Percentiles rank a stretch among this genome's conserved stretches.
These are phyloP conservation scores for Hypoxylon intermedium DNA, from an alignment of 495 filamentous ascomycete species.

Conservation along the genomic window DNA sequence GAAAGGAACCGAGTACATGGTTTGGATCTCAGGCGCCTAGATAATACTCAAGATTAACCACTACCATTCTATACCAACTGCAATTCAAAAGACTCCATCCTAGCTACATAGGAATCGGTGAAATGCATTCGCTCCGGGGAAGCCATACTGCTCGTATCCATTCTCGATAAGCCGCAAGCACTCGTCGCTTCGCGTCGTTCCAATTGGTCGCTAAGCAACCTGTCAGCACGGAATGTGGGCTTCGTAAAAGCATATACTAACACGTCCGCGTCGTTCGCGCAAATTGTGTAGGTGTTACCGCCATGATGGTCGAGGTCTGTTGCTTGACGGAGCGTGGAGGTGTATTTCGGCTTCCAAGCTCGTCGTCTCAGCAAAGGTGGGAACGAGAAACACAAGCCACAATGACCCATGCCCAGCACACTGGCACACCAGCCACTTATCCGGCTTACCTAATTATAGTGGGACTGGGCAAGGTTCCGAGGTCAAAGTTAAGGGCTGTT, in stretches of 20 bases:
- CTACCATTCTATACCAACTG: not conserved
- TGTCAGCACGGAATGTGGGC: conserved; percentile 32
- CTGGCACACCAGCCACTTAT: conserved; percentile 33
- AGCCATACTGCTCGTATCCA: conserved; percentile 90
- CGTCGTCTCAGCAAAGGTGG: conserved; percentile 25
- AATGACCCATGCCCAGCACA: conserved; percentile 14
- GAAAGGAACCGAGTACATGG: conserved; percentile 90
- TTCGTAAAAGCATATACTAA: conserved; percentile 57
- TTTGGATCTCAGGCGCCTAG: conserved; percentile 94
- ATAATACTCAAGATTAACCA: conserved; percentile 5
- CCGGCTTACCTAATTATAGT: conserved; percentile 18
- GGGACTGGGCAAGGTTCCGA: conserved; percentile 1
- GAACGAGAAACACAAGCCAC: conserved; percentile 1
- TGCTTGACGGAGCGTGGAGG: conserved; percentile 32
- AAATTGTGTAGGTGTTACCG: conserved; percentile 90
- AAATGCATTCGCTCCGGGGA: conserved; percentile 12
- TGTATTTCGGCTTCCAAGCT: conserved; percentile 30
- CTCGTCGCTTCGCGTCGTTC: conserved; percentile 81
- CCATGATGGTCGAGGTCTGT: conserved; percentile 46
- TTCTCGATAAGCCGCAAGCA: conserved; percentile 84
- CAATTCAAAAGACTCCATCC: not conserved
- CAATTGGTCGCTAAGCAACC: conserved; percentile 75
- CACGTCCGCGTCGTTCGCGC: conserved; percentile 89
- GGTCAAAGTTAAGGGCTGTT: conserved; percentile 20
- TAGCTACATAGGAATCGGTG: not conserved